Base-by-base conservation (phyloP, 176 grass and related monocot genomes). In the Juncus effusus region DNA sequence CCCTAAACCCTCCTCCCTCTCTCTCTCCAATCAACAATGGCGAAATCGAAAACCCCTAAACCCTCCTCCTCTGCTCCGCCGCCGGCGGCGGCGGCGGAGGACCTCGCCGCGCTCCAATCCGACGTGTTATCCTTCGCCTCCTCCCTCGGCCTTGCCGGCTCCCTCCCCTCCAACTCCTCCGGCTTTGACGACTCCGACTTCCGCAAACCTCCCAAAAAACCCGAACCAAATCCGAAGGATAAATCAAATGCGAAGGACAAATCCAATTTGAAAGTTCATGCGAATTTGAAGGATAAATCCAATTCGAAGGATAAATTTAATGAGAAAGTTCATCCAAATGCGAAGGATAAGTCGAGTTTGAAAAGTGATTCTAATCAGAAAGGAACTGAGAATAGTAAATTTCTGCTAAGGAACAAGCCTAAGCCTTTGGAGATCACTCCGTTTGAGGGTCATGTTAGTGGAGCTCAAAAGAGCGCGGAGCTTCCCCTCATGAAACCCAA, bases 131-230 rank as follows among this genome's bases (percentile, higher is more conserved):
- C 85, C 13, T 96, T 96, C 74, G 93, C 82, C 58, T 91, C 88
- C 6, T 86, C 93, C 16, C 93, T 96, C 7, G 85, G 93, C 36
- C 72, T 96, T 40, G 36, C 77, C 61, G 35, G 70, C 8, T 63
- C 57, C 61, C 13, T 64, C n/a, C 16, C 77, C 36, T 78, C 78
- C 12, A 53, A 42, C 59, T 16, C 87, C 71, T 40, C 68, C 16
- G 93, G 88, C 13, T 97, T 97, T 62, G 85, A 92, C 57, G 93
- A 97, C n/a, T 86, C 93, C 37, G 88, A 92, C 40, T 92, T 97
- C 65, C 82, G 88, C 59, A 97, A 80, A 54, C 67, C 93, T 15
- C 38, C 56, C 16, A 80, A 90, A 40, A 55, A 70, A 16, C 51
- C 60, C 13, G 39, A 38, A 16, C 51, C 60, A 13, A 35, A 38